phyloP scores from a whole-genome alignment of 768 basidiomycete genomes.

The Strobilomyces dryophilus region DNA sequence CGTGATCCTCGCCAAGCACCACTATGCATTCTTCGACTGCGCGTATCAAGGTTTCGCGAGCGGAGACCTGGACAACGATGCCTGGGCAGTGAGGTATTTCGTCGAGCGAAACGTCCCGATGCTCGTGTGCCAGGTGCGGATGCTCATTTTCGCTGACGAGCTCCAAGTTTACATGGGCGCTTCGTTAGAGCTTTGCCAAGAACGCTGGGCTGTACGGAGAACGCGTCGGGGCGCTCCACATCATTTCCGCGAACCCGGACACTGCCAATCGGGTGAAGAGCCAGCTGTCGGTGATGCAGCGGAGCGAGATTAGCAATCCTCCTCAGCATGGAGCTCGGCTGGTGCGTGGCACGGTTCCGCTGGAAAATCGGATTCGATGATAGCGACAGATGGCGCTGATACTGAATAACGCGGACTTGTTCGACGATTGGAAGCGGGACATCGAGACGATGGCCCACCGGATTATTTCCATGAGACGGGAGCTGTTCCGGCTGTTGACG shows the following conservation, averaged over 20 bases:
- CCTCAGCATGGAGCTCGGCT: conserved; percentile 88
- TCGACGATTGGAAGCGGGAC: conserved; percentile 87
- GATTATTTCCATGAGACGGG: conserved; percentile 87
- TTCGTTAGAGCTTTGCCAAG: conserved; percentile 86
- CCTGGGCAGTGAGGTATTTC: conserved; percentile 89
- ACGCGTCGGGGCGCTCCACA: conserved; percentile 89
- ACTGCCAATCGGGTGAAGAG: conserved; percentile 72
- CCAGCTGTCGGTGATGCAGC: conserved; percentile 86
- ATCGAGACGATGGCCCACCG: conserved; percentile 73
- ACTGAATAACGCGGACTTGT: conserved; percentile 67
- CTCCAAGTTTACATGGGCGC: conserved; percentile 8
- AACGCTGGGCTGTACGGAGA: conserved; percentile 95
- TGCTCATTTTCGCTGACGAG: background rate
- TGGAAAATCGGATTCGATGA: background rate
- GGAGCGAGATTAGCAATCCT: conserved; percentile 95
- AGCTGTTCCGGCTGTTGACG: conserved; percentile 64
- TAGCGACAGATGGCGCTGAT: conserved; percentile 66
- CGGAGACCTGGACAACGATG: conserved; percentile 87
- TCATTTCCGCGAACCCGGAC: conserved; percentile 63
- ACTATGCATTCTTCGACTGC: conserved; percentile 92
- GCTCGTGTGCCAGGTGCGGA: conserved; percentile 78
- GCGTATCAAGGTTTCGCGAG: conserved; percentile 98
- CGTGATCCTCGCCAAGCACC: conserved; percentile 64
- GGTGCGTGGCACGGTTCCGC: conserved; percentile 40
- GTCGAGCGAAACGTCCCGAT: conserved; percentile 67